Conservation (phyloP, 768 basidiomycete genomes). For the Leccinum aurantiacum region DNA sequence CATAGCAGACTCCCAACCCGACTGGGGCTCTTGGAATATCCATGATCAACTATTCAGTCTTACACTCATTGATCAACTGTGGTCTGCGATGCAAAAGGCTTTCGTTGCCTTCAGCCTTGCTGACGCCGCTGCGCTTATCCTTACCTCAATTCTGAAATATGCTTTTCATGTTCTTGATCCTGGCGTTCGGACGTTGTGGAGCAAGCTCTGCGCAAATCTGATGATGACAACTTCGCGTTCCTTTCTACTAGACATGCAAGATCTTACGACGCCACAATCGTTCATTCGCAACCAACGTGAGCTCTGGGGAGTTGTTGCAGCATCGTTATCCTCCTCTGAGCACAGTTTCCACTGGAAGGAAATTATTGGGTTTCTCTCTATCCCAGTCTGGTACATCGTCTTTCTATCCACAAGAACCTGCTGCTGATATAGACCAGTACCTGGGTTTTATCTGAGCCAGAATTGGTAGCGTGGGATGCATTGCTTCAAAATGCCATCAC, state of each 20-base stretch:
- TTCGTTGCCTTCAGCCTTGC: slow-evolving; percentile 43
- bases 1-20: slow-evolving; percentile 5
- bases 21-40: slow-evolving; percentile 24
- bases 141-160: slow-evolving; percentile 45
- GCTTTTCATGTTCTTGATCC: slow-evolving; percentile 42
- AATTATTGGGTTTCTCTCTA: slow-evolving; percentile 43
- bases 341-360: slow-evolving; percentile 39
- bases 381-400: slow-evolving; percentile 47
- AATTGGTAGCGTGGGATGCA: slow-evolving; percentile 43
- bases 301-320: slow-evolving; percentile 50
- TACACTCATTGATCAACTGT: slow-evolving; percentile 44
- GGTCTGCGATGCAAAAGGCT: slow-evolving; percentile 51
- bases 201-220: slow-evolving; percentile 47
- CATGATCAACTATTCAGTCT: slow-evolving; percentile 40
- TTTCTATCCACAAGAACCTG: neutral
- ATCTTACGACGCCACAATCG: slow-evolving; percentile 26
- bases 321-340: slow-evolving; percentile 29
- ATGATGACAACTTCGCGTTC: slow-evolving; percentile 43
- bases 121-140: slow-evolving; percentile 44
- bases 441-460: slow-evolving; percentile 45
- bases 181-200: slow-evolving; percentile 45
- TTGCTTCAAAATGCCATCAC: slow-evolving; percentile 36
- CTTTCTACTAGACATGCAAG: slow-evolving; percentile 37
- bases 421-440: slow-evolving; percentile 31
- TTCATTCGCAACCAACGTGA: slow-evolving; percentile 32